phyloP scores from a whole-genome alignment of 2,329 filamentous ascomycete genomes.

The Sporothrix mexicana region DNA sequence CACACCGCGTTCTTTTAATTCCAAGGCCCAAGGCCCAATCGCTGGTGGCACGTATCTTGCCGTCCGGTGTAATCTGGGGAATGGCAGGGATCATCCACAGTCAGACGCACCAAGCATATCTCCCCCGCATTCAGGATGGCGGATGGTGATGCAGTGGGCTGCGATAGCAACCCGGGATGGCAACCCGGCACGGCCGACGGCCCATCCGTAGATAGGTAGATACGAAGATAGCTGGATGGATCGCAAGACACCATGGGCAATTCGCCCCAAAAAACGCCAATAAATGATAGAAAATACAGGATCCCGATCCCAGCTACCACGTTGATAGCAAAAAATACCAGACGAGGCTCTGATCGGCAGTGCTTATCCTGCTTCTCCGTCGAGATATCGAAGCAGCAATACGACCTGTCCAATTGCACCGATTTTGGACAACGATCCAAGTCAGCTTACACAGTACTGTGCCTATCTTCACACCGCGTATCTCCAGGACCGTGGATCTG shows the following conservation, averaged over 20 bases:
- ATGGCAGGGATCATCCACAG: background rate
- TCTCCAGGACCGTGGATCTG: background rate
- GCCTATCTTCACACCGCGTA: background rate
- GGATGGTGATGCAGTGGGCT: background rate
- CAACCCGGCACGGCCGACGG: conserved; percentile 7
- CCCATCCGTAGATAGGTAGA: conserved; percentile 4
- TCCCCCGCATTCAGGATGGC: background rate
- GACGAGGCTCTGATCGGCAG: background rate
- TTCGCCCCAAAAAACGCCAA: background rate
- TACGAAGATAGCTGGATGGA: background rate
- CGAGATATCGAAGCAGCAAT: background rate
- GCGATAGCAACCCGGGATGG: background rate
- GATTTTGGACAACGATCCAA: background rate
- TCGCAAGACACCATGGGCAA: background rate
- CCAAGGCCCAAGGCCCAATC: background rate
- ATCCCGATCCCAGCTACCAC: background rate
- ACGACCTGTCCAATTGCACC: conserved; percentile 5
- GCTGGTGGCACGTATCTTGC: background rate
- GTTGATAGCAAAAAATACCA: conserved; percentile 5
- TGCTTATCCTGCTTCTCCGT: background rate
- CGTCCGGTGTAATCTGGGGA: conserved; percentile 7
- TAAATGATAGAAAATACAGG: background rate
- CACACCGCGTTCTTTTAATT: conserved; percentile 1
- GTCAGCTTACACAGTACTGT: background rate
- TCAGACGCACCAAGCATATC: background rate